phyloP scores from a whole-genome alignment of 768 basidiomycete genomes.

The Phaeotremella skinneri region DNA sequence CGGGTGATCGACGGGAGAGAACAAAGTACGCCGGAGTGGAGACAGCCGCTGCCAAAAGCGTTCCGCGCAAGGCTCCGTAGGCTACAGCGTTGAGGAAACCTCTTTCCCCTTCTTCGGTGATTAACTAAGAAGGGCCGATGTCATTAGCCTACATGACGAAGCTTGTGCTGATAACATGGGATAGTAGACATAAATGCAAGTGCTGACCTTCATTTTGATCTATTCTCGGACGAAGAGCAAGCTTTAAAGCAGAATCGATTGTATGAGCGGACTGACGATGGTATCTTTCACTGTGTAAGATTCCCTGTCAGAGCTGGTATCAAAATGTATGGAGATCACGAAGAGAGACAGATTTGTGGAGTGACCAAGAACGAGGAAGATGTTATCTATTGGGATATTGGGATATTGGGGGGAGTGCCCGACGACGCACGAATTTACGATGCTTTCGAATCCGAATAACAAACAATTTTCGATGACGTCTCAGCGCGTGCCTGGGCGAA shows the following conservation, averaged over 20 bases:
- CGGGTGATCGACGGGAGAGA: constrained; percentile 22
- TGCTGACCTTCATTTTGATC: constrained; percentile 14
- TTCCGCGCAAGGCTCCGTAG: constrained; percentile 39
- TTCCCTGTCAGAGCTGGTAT: neutral
- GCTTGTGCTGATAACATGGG: neutral
- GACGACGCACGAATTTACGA: too few species aligned
- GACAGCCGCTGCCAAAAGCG: constrained; percentile 31
- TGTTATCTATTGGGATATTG: too few species aligned
- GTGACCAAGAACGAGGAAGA: too few species aligned
- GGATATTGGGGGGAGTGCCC: too few species aligned
- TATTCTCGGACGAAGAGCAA: too few species aligned
- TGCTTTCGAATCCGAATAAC: too few species aligned
- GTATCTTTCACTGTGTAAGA: neutral
- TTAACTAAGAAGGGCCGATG: constrained; percentile 10
- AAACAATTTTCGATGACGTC: too few species aligned
- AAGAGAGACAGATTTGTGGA: too few species aligned
- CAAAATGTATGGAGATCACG: too few species aligned
- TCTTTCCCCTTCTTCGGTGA: constrained; percentile 27
- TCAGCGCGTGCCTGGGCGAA: too few species aligned
- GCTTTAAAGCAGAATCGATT: too few species aligned
- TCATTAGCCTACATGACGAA: neutral
- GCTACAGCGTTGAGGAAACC: constrained; percentile 35
- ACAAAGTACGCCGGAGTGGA: constrained; percentile 29
- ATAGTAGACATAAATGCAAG: neutral
- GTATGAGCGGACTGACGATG: neutral